Evolutionary conservation across 805 yeast genomes (phyloP).

Genomic region (Kazachstania psychrophila): DNA sequence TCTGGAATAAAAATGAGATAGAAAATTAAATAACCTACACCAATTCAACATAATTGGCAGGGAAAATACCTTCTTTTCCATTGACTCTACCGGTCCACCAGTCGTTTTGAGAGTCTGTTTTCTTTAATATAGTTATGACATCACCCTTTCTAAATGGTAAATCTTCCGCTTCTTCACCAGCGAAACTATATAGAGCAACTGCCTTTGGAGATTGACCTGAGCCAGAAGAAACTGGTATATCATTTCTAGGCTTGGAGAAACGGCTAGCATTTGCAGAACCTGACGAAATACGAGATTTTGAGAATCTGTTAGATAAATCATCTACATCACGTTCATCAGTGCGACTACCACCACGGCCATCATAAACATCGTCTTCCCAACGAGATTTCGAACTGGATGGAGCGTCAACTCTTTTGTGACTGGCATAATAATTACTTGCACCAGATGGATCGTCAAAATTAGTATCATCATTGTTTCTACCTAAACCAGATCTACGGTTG

Average conservation of each 20-base stretch:
- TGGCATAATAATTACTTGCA: conserved; percentile 34
- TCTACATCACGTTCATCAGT: conserved; percentile 22
- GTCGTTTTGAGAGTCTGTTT: conserved; percentile 82
- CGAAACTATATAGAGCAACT: conserved; percentile 78
- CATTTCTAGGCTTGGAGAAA: conserved; percentile 2
- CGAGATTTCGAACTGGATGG: conserved; percentile 32
- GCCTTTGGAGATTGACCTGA: conserved; percentile 54
- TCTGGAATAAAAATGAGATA: too few species aligned
- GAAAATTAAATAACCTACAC: too few species aligned
- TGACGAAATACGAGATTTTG: conserved; percentile 32
- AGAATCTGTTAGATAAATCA: conserved; percentile 33
- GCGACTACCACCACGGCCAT: conserved; percentile 30
- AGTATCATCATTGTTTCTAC: conserved; percentile 7
- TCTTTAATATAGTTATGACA: conserved; percentile 75
- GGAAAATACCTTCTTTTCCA: conserved; percentile 87
- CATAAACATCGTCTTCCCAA: conserved; percentile 88
- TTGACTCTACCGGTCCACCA: conserved; percentile 97
- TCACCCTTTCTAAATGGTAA: conserved; percentile 91
- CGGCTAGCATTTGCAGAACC: conserved; percentile 28
- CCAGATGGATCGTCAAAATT: conserved; percentile 30
- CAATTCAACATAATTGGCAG: conserved; percentile 94
- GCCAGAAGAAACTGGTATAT: conserved; percentile 8
- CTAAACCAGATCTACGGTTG: conserved; percentile 8
- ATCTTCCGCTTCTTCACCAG: conserved; percentile 90
- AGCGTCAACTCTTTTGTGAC: conserved; percentile 21